These are phyloP conservation scores for Vitis riparia DNA, from an alignment of 164 flowering plant genomes.

Conservation along the genomic window DNA sequence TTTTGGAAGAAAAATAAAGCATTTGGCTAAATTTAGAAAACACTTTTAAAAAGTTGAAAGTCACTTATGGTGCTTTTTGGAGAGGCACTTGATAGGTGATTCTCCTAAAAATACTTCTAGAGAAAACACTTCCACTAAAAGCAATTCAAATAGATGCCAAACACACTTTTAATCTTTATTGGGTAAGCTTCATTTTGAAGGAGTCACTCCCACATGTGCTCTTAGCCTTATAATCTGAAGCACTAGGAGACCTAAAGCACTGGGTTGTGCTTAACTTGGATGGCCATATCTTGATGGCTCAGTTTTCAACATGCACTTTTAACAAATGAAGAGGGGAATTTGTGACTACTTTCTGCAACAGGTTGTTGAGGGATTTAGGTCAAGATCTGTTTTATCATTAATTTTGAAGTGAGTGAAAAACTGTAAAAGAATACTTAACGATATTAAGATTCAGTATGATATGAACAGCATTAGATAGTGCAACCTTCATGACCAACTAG, in stretches of 20 bases:
- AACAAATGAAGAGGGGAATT: neutral
- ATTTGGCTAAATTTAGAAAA: too few relatives aligned
- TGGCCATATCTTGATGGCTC: neutral
- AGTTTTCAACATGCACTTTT: neutral
- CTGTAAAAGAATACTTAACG: neutral
- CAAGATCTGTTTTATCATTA: neutral
- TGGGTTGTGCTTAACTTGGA: neutral
- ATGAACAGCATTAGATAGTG: neutral
- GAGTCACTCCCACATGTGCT: too few relatives aligned
- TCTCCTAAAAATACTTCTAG: too few relatives aligned
- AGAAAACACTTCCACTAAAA: too few relatives aligned
- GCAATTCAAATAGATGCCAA: too few relatives aligned
- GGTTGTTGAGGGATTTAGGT: neutral
- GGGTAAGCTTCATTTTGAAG: too few relatives aligned
- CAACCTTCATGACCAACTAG: too few relatives aligned
- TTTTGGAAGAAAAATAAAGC: too few relatives aligned
- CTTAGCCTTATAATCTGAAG: neutral
- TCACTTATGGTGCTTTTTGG: too few relatives aligned
- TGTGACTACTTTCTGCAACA: neutral
- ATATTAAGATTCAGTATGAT: neutral
- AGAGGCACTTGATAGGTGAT: too few relatives aligned
- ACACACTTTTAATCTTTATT: too few relatives aligned
- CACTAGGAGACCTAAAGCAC: neutral
- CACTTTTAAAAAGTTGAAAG: too few relatives aligned
- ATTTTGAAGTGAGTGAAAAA: neutral